Base-by-base conservation (phyloP, 2,329 filamentous ascomycete species). In the Drechslera avenae region DNA sequence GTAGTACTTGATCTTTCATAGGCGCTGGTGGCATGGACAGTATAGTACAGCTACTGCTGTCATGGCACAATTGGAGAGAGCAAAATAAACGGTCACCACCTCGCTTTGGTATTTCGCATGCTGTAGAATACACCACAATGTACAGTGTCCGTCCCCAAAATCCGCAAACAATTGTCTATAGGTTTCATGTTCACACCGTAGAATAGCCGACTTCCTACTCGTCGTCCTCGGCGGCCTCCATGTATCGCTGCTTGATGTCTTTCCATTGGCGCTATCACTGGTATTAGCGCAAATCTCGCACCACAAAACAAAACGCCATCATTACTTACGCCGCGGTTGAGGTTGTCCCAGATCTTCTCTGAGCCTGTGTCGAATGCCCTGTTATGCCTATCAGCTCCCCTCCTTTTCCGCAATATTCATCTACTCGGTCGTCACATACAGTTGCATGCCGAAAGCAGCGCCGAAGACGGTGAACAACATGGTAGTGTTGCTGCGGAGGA, bases 201-300 rank as follows among this genome's bases (percentile, higher is more conserved):
- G 41, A 46, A 40, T 47, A 44, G 48, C 36, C 41, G 44, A 48
- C n/a, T 36, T 46, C 34, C 59, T 72, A 71, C 60, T 73, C 77
- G 53, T 87, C 86, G 61, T 86, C 86, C 60, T 89, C 86, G 49
- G 81, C 84, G 53, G 82, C 81, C 78, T 89, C 72, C 69, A 96
- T 76, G 78, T 96, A 99, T 78, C 84, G 87, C 76, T 87, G 80
- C 80, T 95, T 93, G 81, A 99, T 97, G 76, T 99, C 94, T 85
- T 97, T 97, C 94, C 94, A 97, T 95, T 97, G 93, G 72, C 93
- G 91, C 93, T 97, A 72, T 66, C 52, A 19, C 14, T 10, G 19
- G 21, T 13, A 48, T 71, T 63, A 71, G 68, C 63, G 67, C 63
- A 19, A 12, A 13, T 31, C 14, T 17, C 26, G 9, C 5, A 10